These are phyloP conservation scores for Torulaspora delbrueckii DNA, from an alignment of 805 yeast genomes.

Conservation along the genomic window DNA sequence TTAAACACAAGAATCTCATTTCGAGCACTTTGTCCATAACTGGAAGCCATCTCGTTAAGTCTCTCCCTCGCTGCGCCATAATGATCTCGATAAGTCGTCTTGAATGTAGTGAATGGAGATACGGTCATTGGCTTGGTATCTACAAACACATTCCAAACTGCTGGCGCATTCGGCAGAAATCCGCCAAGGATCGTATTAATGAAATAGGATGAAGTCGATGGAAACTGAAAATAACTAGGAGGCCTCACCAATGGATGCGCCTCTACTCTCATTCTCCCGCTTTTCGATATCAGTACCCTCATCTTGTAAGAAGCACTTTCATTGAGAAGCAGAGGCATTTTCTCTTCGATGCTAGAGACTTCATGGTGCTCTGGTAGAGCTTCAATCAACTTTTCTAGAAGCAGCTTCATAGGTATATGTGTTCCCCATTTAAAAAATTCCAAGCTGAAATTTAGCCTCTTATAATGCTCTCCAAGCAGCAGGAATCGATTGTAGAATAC, in stretches of 20 bases:
- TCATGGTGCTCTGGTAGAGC: slow-evolving; percentile 23
- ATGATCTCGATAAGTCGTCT: slow-evolving; percentile 68
- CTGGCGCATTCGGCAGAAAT: slow-evolving; percentile 24
- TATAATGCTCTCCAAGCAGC: slow-evolving; percentile 58
- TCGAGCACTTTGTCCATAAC: slow-evolving; percentile 32
- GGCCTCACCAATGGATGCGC: slow-evolving; percentile 34
- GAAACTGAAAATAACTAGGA: slow-evolving; percentile 9
- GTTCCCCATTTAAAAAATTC: slow-evolving; percentile 49
- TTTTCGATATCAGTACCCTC: slow-evolving; percentile 40
- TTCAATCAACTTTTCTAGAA: slow-evolving; percentile 41
- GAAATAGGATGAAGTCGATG: slow-evolving; percentile 21
- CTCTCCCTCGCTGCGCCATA: slow-evolving; percentile 61
- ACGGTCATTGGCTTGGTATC: slow-evolving; percentile 49
- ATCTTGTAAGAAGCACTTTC: slow-evolving; percentile 42
- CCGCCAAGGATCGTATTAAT: slow-evolving; percentile 27
- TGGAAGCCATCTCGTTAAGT: slow-evolving; percentile 30
- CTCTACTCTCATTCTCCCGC: slow-evolving; percentile 37
- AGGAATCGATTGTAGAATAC: slow-evolving; percentile 43
- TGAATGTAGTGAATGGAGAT: slow-evolving; percentile 80
- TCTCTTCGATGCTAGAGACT: slow-evolving; percentile 7
- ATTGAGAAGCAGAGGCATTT: slow-evolving; percentile 24
- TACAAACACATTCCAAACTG: slow-evolving; percentile 56
- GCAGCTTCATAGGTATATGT: slow-evolving; percentile 39
- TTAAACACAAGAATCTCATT: slow-evolving; percentile 72
- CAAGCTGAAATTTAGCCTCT: slow-evolving; percentile 52